phyloP scores from a whole-genome alignment of 495 filamentous ascomycete genomes.

The Penicillium canariense region DNA sequence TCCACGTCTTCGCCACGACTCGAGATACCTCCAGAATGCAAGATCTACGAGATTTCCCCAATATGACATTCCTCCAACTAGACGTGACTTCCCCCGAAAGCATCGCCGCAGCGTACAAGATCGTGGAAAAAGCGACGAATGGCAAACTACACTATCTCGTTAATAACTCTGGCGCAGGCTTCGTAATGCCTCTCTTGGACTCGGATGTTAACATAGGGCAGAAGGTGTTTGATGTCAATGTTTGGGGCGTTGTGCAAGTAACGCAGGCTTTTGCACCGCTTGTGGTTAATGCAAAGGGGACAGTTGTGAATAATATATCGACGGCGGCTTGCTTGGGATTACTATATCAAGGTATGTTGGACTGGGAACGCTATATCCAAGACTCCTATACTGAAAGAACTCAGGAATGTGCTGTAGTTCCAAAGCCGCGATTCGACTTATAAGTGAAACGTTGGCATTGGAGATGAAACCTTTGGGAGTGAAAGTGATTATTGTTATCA shows the following conservation, averaged over 20 bases:
- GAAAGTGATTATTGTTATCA: too few relatives aligned
- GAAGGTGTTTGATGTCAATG: constrained; percentile 52
- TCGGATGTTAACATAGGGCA: constrained; percentile 40
- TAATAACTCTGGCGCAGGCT: constrained; percentile 54
- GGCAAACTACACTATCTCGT: constrained; percentile 49
- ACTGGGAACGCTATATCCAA: neutral
- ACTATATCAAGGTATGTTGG: neutral
- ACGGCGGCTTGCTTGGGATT: neutral
- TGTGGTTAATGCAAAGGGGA: too few relatives aligned
- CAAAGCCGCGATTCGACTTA: neutral
- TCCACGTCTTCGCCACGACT: constrained; percentile 56
- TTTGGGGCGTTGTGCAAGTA: constrained; percentile 35
- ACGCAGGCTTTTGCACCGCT: too few relatives aligned
- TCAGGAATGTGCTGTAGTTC: neutral
- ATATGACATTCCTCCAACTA: constrained; percentile 12
- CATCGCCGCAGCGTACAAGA: constrained; percentile 20
- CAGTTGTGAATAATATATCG: neutral
- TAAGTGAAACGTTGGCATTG: neutral
- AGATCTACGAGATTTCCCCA: constrained; percentile 8
- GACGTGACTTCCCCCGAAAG: constrained; percentile 21
- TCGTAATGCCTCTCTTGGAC: constrained; percentile 47
- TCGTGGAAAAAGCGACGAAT: constrained; percentile 3
- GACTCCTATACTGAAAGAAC: neutral
- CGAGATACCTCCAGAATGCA: constrained; percentile 42
- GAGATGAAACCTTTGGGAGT: neutral